Percentiles rank a stretch among this genome's conserved stretches.
Evolutionary conservation across 1,284 basidiomycete species (phyloP).

Genomic region (Tylopilus orsonianus): DNA sequence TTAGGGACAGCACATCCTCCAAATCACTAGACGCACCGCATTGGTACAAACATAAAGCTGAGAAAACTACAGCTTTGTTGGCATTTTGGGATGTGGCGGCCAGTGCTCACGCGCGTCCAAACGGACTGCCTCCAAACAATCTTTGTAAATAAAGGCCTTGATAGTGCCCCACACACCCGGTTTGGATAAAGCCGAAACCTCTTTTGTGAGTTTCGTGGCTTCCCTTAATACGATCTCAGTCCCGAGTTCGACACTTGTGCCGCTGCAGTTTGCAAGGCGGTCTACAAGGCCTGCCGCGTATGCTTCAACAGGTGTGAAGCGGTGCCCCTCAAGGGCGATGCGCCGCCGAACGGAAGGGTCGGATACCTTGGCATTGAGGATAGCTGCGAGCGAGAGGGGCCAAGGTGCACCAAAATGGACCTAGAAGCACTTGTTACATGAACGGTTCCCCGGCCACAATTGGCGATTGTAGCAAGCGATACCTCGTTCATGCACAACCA

Average conservation of each 20-base stretch:
- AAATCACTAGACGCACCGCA: slow-evolving; percentile 9
- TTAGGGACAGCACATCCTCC: too few relatives aligned
- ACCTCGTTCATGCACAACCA: slow-evolving; percentile 96
- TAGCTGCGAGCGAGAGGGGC: slow-evolving; percentile 69
- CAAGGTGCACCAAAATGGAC: slow-evolving; percentile 81
- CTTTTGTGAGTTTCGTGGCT: slow-evolving; percentile 57
- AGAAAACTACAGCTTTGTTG: slow-evolving; percentile 39
- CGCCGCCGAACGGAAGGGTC: slow-evolving; percentile 65
- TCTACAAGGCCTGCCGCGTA: slow-evolving; percentile 72
- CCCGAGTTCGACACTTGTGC: slow-evolving; percentile 33
- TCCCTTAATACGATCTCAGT: slow-evolving; percentile 62
- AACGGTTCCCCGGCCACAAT: neutral
- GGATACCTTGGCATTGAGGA: slow-evolving; percentile 69
- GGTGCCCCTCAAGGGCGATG: slow-evolving; percentile 80
- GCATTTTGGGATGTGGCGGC: neutral
- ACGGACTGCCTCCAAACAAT: slow-evolving; percentile 42
- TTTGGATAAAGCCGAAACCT: slow-evolving; percentile 47
- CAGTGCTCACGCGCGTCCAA: slow-evolving; percentile 33
- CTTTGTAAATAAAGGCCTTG: slow-evolving; percentile 51
- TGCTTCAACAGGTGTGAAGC: slow-evolving; percentile 79
- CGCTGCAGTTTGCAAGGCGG: slow-evolving; percentile 54
- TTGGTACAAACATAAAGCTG: neutral
- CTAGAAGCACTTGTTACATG: slow-evolving; percentile 38
- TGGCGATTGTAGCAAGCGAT: neutral
- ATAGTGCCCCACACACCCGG: slow-evolving; percentile 67